Conservation (phyloP, 1,284 basidiomycete species). For the Moesziomyces antarcticus region DNA sequence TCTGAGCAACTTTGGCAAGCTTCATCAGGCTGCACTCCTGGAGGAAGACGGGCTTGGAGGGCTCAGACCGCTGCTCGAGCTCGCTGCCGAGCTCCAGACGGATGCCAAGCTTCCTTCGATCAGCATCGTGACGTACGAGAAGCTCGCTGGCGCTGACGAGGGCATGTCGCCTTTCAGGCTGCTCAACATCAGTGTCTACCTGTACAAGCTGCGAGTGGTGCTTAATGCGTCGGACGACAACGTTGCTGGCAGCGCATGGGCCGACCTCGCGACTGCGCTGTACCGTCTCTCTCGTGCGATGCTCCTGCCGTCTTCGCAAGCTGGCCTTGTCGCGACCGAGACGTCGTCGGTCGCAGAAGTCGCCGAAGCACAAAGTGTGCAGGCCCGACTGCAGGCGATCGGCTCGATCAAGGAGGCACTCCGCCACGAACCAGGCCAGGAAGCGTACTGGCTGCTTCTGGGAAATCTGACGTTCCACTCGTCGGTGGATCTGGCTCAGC, state of each 20-base stretch:
- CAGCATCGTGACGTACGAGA: constrained; percentile 30
- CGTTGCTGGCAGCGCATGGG: constrained; percentile 59
- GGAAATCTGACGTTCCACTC: constrained; percentile 79
- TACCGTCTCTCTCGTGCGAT: constrained; percentile 35
- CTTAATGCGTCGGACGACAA: constrained; percentile 54
- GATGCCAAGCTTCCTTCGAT: constrained; percentile 58
- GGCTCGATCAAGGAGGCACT: constrained; percentile 80
- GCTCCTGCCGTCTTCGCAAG: constrained; percentile 27
- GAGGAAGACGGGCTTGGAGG: constrained; percentile 13
- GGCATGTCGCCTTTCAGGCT: constrained; percentile 17
- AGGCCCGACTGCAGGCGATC: constrained; percentile 73
- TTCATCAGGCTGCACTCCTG: constrained; percentile 9
- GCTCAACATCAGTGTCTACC: constrained; percentile 40
- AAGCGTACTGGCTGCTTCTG: constrained; percentile 83
- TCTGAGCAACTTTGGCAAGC: constrained; percentile 49
- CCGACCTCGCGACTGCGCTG: constrained; percentile 59
- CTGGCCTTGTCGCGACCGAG: constrained; percentile 69
- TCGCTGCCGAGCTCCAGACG: constrained; percentile 41
- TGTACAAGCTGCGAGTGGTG: constrained; percentile 61
- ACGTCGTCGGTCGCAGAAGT: constrained; percentile 69
- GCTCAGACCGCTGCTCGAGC: constrained; percentile 22
- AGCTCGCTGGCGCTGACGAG: background rate
- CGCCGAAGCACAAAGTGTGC: constrained; percentile 63
- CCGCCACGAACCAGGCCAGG: constrained; percentile 78
- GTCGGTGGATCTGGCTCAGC: constrained; percentile 81